Conservation (phyloP, 129 eudicot species). For the Escallonia rubra region DNA sequence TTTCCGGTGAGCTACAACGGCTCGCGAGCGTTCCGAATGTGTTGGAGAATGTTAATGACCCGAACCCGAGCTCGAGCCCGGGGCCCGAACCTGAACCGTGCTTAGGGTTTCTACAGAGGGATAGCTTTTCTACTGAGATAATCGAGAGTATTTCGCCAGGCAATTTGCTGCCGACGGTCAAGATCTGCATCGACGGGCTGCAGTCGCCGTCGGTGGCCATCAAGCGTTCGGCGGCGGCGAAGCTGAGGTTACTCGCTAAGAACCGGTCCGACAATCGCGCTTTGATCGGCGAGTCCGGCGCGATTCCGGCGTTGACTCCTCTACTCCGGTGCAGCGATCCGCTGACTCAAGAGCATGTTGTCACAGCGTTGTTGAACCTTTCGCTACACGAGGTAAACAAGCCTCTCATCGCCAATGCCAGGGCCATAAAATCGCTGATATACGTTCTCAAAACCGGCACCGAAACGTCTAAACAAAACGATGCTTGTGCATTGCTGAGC, state of each 20-base stretch:
- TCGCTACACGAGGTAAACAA: constrained; percentile 59
- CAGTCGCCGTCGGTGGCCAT: constrained; percentile 52
- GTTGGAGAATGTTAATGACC: not conserved
- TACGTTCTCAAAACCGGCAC: constrained; percentile 86
- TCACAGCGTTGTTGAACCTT: too few relatives aligned
- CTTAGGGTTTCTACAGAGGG: constrained; percentile 57
- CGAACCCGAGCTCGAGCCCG: constrained; percentile 4
- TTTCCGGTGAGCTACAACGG: constrained; percentile 83
- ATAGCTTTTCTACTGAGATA: constrained; percentile 70
- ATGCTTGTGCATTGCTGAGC: constrained; percentile 73
- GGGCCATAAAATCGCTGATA: constrained; percentile 63
- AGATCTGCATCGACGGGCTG: constrained; percentile 64
- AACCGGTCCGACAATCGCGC: constrained; percentile 87
- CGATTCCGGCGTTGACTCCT: too few relatives aligned
- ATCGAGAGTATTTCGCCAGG: constrained; percentile 78
- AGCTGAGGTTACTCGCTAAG: constrained; percentile 67
- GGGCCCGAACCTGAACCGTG: constrained; percentile 48
- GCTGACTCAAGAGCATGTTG: too few relatives aligned
- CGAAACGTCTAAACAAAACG: constrained; percentile 78
- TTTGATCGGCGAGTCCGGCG: too few relatives aligned
- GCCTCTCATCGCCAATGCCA: constrained; percentile 37
- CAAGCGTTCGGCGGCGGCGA: constrained; percentile 86
- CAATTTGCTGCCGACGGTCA: constrained; percentile 84
- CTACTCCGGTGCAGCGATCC: too few relatives aligned
- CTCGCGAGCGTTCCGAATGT: constrained; percentile 48